phyloP scores from a whole-genome alignment of 2,329 filamentous ascomycete genomes.

The Xylaria sp. region DNA sequence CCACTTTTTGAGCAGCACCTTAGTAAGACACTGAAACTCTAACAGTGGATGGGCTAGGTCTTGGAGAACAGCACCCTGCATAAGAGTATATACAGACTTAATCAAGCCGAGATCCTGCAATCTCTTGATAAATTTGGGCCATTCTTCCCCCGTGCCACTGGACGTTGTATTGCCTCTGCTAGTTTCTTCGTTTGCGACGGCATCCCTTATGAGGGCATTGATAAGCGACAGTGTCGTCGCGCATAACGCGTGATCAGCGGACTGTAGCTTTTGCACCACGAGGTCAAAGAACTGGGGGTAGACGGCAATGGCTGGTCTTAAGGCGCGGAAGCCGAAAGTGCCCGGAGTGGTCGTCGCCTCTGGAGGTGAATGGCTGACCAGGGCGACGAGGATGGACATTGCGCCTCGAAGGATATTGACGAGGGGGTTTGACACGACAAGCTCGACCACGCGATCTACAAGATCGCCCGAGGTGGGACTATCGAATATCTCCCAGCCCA shows the following conservation, averaged over 20 bases:
- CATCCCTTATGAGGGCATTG: conserved; percentile 92
- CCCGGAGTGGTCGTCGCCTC: conserved; percentile 54
- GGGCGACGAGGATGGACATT: conserved; percentile 93
- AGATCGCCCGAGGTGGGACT: conserved; percentile 67
- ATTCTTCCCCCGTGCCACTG: conserved; percentile 66
- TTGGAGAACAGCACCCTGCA: conserved; percentile 91
- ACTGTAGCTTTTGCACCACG: conserved; percentile 88
- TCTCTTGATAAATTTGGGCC: conserved; percentile 93
- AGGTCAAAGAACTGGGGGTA: conserved; percentile 95
- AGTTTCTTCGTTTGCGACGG: conserved; percentile 74
- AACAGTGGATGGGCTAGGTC: conserved; percentile 88
- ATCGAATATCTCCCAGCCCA: conserved; percentile 92
- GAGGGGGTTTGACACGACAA: conserved; percentile 92
- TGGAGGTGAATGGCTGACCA: conserved; percentile 79
- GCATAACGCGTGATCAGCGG: conserved; percentile 92
- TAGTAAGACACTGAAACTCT: conserved; percentile 92
- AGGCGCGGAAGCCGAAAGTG: conserved; percentile 83
- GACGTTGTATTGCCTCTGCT: conserved; percentile 44
- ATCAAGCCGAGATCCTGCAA: conserved; percentile 93
- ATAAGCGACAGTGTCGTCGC: conserved; percentile 94
- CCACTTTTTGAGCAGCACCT: conserved; percentile 87
- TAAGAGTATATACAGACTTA: conserved; percentile 86
- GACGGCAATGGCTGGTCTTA: conserved; percentile 89
- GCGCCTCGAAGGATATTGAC: conserved; percentile 97
- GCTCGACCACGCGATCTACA: conserved; percentile 79